Conservation (phyloP, 352 stramenopile genomes). For the Pythium sukuiense region DNA sequence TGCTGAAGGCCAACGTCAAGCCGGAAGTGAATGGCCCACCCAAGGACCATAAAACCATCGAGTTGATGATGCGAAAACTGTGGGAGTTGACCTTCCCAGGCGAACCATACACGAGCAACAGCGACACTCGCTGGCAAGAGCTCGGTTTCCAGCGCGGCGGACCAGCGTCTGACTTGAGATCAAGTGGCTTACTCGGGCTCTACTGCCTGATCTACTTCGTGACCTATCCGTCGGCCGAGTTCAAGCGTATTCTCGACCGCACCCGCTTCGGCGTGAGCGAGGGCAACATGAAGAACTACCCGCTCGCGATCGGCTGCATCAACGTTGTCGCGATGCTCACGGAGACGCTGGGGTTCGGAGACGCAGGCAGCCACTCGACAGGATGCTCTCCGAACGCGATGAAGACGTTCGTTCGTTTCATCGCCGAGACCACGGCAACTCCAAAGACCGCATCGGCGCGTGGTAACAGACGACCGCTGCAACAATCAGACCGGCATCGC, state of each 20-base stretch:
- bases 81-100: conserved; percentile 65
- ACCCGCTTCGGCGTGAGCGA: conserved; percentile 81
- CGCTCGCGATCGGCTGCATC: conserved; percentile 85
- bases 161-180: conserved; percentile 77
- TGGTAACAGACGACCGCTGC: conserved; percentile 4
- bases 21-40: conserved; percentile 67
- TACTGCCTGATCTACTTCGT: conserved; percentile 88
- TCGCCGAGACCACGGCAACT: conserved; percentile 46
- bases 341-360: conserved; percentile 74
- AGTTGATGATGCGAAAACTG: conserved; percentile 76
- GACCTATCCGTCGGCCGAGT: conserved; percentile 57
- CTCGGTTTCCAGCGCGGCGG: conserved; percentile 82
- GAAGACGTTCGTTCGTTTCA: conserved; percentile 77
- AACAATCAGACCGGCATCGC: neutral
- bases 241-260: conserved; percentile 68
- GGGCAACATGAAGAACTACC: conserved; percentile 90
- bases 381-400: conserved; percentile 64
- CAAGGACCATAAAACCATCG: conserved; percentile 70
- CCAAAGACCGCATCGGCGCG: conserved; percentile 14
- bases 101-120: conserved; percentile 70
- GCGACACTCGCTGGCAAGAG: conserved; percentile 77
- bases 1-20: conserved; percentile 79
- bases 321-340: conserved; percentile 76
- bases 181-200: conserved; percentile 79
- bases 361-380: conserved; percentile 76